A percentile compares a stretch with the other conserved stretches of the same genome.
phyloP scores from a whole-genome alignment of 1,139 yeast genomes.

The Suhomyces panamericanus region DNA sequence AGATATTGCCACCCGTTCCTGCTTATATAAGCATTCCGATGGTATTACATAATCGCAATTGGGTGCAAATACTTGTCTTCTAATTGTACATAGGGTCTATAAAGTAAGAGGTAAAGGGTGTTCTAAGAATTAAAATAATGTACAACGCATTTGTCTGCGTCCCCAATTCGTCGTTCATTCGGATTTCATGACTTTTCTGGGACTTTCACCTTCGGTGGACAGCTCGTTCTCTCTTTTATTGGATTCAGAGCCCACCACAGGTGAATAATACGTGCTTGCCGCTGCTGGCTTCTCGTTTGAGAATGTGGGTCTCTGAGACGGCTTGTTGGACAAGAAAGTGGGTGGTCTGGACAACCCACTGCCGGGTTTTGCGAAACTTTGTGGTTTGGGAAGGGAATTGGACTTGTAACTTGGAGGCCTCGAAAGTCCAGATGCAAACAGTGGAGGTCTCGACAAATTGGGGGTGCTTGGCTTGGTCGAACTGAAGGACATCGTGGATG shows the following conservation, averaged over 20 bases:
- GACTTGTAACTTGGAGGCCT: constrained; percentile 18
- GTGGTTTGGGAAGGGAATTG: constrained; percentile 15
- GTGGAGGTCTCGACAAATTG: constrained; percentile 11
- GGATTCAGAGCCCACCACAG: constrained; percentile 2
- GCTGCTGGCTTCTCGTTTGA: constrained; percentile 1
- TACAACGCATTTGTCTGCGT: not conserved
- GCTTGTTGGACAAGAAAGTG: constrained; percentile 23
- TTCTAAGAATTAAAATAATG: constrained; percentile 5
- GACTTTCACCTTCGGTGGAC: constrained; percentile 9
- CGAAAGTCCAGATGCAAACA: constrained; percentile 13
- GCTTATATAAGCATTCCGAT: too few species aligned
- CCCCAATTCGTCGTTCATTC: constrained; percentile 6
- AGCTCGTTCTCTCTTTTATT: constrained; percentile 13
- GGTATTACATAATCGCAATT: not conserved
- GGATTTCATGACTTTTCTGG: constrained; percentile 14
- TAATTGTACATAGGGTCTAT: not conserved
- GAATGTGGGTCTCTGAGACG: constrained; percentile 8
- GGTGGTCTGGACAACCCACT: constrained; percentile 24
- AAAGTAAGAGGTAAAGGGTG: not conserved
- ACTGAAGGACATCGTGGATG: not conserved
- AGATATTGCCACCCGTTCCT: not conserved
- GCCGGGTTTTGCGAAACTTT: constrained; percentile 20
- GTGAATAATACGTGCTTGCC: not conserved
- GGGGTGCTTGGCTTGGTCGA: constrained; percentile 6
- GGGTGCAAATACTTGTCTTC: not conserved